Percentiles rank a stretch among this genome's conserved stretches.
These are phyloP conservation scores for Fusarium camptoceras DNA, from an alignment of 2,329 filamentous ascomycete genomes.

Conservation along the genomic window DNA sequence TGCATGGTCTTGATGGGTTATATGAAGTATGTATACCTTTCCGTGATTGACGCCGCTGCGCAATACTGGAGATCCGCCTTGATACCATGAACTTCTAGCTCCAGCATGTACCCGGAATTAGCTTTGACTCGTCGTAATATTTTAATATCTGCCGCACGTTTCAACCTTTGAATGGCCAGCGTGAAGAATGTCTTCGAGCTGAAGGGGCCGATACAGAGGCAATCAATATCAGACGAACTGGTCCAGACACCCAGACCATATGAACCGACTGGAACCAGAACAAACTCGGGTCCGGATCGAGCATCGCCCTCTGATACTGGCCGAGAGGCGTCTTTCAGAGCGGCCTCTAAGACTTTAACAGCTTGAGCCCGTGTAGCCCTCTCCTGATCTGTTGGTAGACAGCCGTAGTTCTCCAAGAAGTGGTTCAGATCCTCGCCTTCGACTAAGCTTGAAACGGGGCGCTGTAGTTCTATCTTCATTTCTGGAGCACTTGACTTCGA, in stretches of 20 bases:
- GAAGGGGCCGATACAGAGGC: constrained; percentile 72
- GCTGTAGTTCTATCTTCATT: constrained; percentile 47
- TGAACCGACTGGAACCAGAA: constrained; percentile 73
- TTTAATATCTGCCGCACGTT: constrained; percentile 59
- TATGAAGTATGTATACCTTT: constrained; percentile 52
- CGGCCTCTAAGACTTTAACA: constrained; percentile 58
- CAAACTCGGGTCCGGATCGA: constrained; percentile 51
- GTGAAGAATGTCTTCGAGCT: constrained; percentile 71
- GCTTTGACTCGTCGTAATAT: constrained; percentile 69
- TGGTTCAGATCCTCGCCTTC: constrained; percentile 52
- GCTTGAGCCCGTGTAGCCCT: constrained; percentile 55
- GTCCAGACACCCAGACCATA: constrained; percentile 74
- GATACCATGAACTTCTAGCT: constrained; percentile 68
- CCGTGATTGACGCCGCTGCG: constrained; percentile 65
- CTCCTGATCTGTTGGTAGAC: constrained; percentile 63
- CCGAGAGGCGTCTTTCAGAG: constrained; percentile 53
- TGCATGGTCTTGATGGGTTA: not conserved
- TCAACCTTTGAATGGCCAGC: constrained; percentile 66
- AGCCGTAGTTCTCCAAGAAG: constrained; percentile 52
- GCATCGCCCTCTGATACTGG: constrained; percentile 9
- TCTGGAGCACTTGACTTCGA: constrained; percentile 9
- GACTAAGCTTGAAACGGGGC: constrained; percentile 48
- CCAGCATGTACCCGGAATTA: constrained; percentile 71
- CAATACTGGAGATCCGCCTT: constrained; percentile 76
- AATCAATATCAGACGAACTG: constrained; percentile 71